A percentile compares a stretch with the other conserved stretches of the same genome.
These are phyloP conservation scores for Candida germanica DNA, from an alignment of 805 yeast species.

Conservation along the genomic window DNA sequence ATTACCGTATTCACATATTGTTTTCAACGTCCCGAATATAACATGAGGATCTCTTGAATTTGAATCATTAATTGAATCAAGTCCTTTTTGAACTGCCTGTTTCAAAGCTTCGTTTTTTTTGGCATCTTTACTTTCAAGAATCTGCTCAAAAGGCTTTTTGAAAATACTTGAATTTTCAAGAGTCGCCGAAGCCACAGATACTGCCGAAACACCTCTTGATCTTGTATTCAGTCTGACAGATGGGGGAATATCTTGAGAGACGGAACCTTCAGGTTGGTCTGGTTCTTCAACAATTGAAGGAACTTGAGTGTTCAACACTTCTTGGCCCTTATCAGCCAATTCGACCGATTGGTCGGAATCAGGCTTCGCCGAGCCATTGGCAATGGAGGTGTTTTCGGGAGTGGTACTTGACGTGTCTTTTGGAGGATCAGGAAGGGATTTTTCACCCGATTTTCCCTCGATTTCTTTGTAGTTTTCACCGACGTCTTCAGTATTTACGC, in stretches of 20 bases:
- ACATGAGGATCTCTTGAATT: slow-evolving; percentile 43
- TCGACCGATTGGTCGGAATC: background rate
- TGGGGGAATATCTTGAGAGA: slow-evolving; percentile 7
- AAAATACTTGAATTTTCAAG: slow-evolving; percentile 22
- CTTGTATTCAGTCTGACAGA: background rate
- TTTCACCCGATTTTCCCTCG: too few relatives aligned
- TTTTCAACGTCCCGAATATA: slow-evolving; percentile 76
- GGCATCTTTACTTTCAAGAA: slow-evolving; percentile 59
- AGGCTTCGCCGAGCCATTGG: background rate
- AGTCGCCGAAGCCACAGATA: slow-evolving; percentile 4
- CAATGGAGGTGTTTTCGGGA: background rate
- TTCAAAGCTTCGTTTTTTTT: slow-evolving; percentile 46
- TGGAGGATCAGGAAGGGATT: too few relatives aligned
- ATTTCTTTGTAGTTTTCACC: background rate
- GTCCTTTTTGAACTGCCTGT: slow-evolving; percentile 35
- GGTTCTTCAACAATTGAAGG: slow-evolving; percentile 12
- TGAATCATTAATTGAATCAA: slow-evolving; percentile 39
- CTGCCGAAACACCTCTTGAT: slow-evolving; percentile 2
- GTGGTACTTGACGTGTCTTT: too few relatives aligned
- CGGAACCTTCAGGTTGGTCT: slow-evolving; percentile 4
- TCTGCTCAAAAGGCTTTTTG: slow-evolving; percentile 55
- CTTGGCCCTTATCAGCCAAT: background rate
- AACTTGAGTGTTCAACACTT: background rate
- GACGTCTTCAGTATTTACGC: background rate
- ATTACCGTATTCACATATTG: slow-evolving; percentile 67